Percentiles rank a stretch among this genome's conserved stretches.
These are phyloP conservation scores for Auxenochlorella protothecoides DNA, from an alignment of 139 green algal genomes.

Conservation along the genomic window DNA sequence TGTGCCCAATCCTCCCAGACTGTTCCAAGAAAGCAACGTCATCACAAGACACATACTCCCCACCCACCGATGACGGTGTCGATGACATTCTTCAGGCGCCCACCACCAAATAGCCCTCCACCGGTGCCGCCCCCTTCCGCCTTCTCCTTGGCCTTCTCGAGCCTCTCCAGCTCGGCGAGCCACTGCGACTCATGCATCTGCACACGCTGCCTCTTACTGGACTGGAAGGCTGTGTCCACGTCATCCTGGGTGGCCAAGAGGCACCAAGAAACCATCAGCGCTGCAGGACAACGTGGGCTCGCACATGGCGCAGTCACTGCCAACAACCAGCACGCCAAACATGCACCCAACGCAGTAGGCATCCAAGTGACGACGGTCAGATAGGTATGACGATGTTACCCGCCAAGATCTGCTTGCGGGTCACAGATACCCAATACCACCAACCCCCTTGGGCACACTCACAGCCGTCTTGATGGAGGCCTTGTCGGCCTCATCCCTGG, in stretches of 20 bases:
- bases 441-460: background rate
- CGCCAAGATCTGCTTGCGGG: background rate
- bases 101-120: constrained; percentile 1
- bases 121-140: background rate
- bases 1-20: too few relatives aligned
- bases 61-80: constrained; percentile 64
- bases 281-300: too few relatives aligned
- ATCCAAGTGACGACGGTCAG: background rate
- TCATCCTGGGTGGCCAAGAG: constrained; percentile 1
- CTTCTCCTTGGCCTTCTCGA: constrained; percentile 12
- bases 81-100: constrained; percentile 53
- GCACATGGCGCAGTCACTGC: too few relatives aligned
- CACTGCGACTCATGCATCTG: constrained; percentile 13
- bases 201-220: constrained; percentile 14
- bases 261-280: background rate
- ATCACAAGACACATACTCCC: too few relatives aligned
- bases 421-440: background rate
- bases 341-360: background rate
- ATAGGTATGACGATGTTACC: background rate
- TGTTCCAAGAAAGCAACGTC: too few relatives aligned
- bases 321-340: too few relatives aligned
- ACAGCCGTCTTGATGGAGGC: too few relatives aligned
- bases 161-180: constrained; percentile 14
- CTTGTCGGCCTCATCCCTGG: constrained; percentile 28
- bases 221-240: constrained; percentile 15